Base-by-base conservation (phyloP, 192 early-diverging fungal genomes). In the Gryganskiella cystojenkinii region DNA sequence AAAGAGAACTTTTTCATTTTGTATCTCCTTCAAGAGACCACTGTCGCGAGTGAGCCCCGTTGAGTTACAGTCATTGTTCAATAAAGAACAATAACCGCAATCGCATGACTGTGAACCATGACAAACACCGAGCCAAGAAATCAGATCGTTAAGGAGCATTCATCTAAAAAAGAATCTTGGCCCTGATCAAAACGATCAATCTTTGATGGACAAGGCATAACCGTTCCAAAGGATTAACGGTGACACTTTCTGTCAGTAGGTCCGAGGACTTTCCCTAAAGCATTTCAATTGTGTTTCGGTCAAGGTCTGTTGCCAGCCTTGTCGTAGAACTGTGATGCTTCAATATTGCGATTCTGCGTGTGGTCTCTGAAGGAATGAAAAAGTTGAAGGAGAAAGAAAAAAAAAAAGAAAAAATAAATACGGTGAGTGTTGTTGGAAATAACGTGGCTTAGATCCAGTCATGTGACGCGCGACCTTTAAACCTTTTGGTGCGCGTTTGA, bases 191-290 rank as follows among this genome's bases (percentile, higher is more conserved):
- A 59, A 44, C 40, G 24, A 59, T 44, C 57, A 56, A 59, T 59
- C 42, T 42, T 42, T 59, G 33, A 34, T 11, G 57, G 57, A 42
- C 35, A 44, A 59, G 34, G 40, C 37, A 44, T 43, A 43, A 59
- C 37, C 37, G 37, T 5, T 40, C 52, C 30, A 59, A 34, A 20
- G 40, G 22, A 44, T 59, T 59, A 59, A 27, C 37, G 57, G 57
- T 34, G 57, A 42, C 57, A 59, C 55, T 59, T 44, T 59, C 57
- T 59, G 57, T 34, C 57, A 40, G 22, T 19, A 59, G 57, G 57
- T 59, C 57, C 57, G 57, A 44, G 57, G 57, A 59, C 57, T 59
- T 59, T 59, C 57, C 57, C 57, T 59, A 59, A 59, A 59, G 57
- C 57, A 59, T 59, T 59, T 30, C 57, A 59, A 59, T 42, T 37